A percentile compares a stretch with the other conserved stretches of the same genome.
Conservation (phyloP, 441 rosid species). For the Adansonia madagascariensis region DNA sequence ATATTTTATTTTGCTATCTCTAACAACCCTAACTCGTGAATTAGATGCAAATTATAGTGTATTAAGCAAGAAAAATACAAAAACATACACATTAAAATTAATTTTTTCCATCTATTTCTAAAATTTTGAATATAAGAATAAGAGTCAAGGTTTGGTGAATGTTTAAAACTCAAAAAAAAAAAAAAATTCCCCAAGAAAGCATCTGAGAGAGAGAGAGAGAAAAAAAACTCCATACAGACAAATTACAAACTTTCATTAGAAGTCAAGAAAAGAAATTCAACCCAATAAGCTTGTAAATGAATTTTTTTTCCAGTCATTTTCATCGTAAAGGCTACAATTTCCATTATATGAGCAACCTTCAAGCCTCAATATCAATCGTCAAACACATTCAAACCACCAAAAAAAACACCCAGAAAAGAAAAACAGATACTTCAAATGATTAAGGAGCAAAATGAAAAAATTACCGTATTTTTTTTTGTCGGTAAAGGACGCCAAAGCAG, state of each 20-base stretch:
- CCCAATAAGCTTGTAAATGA: neutral
- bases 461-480: neutral
- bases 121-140: neutral
- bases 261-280: constrained; percentile 9
- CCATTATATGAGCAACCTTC: constrained; percentile 1
- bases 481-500: constrained; percentile 17
- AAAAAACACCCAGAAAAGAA: neutral
- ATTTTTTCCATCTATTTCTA: neutral
- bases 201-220: neutral
- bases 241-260: neutral
- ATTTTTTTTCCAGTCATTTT: constrained; percentile 3
- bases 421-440: neutral
- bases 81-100: neutral
- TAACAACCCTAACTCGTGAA: neutral
- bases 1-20: neutral
- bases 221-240: constrained; percentile 11
- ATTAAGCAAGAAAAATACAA: constrained; percentile 14
- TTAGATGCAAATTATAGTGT: neutral
- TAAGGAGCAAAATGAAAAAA: neutral
- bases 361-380: constrained; percentile 13
- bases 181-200: neutral
- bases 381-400: neutral
- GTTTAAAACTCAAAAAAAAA: neutral
- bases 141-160: neutral
- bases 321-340: neutral